Conservation (phyloP, 2,329 filamentous ascomycete species). For the Fusarium tuaranense region DNA sequence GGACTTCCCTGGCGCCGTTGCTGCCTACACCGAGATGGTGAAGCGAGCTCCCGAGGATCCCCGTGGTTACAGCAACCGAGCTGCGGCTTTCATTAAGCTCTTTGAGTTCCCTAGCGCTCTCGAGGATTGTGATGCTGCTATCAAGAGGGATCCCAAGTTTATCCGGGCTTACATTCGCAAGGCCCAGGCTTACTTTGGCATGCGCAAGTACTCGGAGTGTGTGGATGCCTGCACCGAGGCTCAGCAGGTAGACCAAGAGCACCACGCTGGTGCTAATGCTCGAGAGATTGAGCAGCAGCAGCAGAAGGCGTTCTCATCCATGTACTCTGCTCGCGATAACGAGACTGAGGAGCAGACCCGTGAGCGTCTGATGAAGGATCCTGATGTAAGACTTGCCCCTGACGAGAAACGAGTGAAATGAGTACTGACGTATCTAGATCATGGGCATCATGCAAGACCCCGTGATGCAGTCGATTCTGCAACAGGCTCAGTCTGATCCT, state of each 20-base stretch:
- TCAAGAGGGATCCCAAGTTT: conserved; percentile 91
- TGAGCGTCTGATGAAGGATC: conserved; percentile 89
- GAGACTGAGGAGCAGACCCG: conserved; percentile 97
- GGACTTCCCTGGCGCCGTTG: conserved; percentile 95
- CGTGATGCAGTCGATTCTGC: conserved; percentile 96
- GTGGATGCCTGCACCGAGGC: conserved; percentile 91
- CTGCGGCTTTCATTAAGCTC: conserved; percentile 95
- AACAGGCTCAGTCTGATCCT: conserved; percentile 95
- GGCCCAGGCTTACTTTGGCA: conserved; percentile 93
- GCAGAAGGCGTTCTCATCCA: conserved; percentile 90
- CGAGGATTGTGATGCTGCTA: conserved; percentile 90
- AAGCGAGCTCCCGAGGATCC: conserved; percentile 95
- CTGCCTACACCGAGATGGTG: conserved; percentile 95
- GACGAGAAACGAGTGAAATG: conserved; percentile 1
- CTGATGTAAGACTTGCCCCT: conserved; percentile 74
- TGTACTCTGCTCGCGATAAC: conserved; percentile 91
- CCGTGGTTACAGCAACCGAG: conserved; percentile 96
- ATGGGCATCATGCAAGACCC: conserved; percentile 93
- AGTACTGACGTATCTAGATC: conserved; percentile 66
- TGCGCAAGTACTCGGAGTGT: conserved; percentile 98
- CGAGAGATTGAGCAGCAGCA: conserved; percentile 95
- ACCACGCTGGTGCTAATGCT: conserved; percentile 78
- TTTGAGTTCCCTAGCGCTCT: conserved; percentile 95
- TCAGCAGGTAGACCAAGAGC: conserved; percentile 76
- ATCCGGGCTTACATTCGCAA: conserved; percentile 97